These are phyloP conservation scores for Aspergillus udagawae DNA, from an alignment of 2,329 filamentous ascomycete species.

Conservation along the genomic window DNA sequence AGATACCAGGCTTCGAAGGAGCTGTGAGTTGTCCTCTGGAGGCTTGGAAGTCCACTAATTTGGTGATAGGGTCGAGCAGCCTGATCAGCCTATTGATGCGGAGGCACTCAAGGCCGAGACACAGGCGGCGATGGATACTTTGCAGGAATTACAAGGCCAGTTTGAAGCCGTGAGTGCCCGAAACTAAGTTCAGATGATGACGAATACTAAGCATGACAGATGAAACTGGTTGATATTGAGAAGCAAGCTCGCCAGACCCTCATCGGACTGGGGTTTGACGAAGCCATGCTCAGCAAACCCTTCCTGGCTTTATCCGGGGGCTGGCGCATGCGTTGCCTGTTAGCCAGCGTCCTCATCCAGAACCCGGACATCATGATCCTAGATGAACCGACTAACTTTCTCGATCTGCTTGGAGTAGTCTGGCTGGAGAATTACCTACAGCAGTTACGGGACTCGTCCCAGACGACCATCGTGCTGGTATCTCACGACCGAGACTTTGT, in stretches of 20 bases:
- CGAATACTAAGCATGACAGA: conserved; percentile 21
- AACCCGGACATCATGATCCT: conserved; percentile 74
- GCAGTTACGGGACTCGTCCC: conserved; percentile 49
- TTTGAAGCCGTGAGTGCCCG: conserved; percentile 54
- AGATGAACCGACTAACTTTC: conserved; percentile 83
- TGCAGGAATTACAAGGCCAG: conserved; percentile 64
- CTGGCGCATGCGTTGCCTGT: conserved; percentile 66
- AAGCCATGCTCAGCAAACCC: conserved; percentile 55
- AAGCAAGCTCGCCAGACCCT: conserved; percentile 63
- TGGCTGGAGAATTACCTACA: conserved; percentile 75
- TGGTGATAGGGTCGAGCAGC: conserved; percentile 44
- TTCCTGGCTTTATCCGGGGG: conserved; percentile 70
- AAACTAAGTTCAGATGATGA: conserved; percentile 2
- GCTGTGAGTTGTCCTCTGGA: conserved; percentile 38
- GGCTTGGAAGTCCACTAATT: background rate
- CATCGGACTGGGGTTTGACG: conserved; percentile 66
- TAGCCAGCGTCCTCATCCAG: conserved; percentile 65
- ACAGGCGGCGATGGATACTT: conserved; percentile 64
- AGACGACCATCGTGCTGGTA: conserved; percentile 68
- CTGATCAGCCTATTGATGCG: conserved; percentile 54
- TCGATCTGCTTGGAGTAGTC: conserved; percentile 77
- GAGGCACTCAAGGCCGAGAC: conserved; percentile 61
- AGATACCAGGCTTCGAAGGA: conserved; percentile 56
- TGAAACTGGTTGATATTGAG: conserved; percentile 61
- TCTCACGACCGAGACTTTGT: conserved; percentile 83